phyloP scores from a whole-genome alignment of 371 early-diverging fungal genomes.

The Cokeromyces recurvatus region DNA sequence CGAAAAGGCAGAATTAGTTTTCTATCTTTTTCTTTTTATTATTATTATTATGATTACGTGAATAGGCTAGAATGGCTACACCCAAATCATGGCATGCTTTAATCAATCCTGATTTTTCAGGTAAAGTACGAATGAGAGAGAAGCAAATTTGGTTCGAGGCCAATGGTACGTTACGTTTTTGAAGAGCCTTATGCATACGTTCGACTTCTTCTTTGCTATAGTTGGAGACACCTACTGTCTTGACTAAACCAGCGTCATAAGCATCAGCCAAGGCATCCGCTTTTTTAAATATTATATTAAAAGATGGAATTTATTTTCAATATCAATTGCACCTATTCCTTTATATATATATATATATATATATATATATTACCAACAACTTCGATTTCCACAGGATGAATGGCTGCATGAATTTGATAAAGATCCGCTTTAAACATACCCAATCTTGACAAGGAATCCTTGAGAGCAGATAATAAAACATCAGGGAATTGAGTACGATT shows the following conservation, averaged over 20 bases:
- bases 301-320: too few relatives aligned
- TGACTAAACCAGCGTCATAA: conserved; percentile 49
- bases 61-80: conserved; percentile 56
- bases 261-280: conserved; percentile 51
- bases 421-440: conserved; percentile 56
- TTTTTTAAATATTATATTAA: conserved; percentile 4
- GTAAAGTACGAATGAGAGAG: conserved; percentile 44
- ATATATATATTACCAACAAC: conserved; percentile 34
- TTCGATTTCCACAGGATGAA: conserved; percentile 44
- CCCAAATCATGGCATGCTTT: conserved; percentile 53
- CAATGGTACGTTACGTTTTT: conserved; percentile 45
- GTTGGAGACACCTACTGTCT: conserved; percentile 67
- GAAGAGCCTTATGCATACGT: conserved; percentile 46
- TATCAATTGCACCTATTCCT: too few relatives aligned
- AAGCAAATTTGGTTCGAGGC: conserved; percentile 55
- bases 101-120: conserved; percentile 49
- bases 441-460: conserved; percentile 51
- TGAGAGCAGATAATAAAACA: conserved; percentile 40
- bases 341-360: too few relatives aligned
- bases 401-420: conserved; percentile 74
- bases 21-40: too few relatives aligned
- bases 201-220: conserved; percentile 47
- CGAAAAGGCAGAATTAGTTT: too few relatives aligned
- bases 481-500: conserved; percentile 36
- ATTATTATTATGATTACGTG: conserved; percentile 41